Base-by-base conservation (phyloP, 306 rosid genomes). In the Delonix regia region DNA sequence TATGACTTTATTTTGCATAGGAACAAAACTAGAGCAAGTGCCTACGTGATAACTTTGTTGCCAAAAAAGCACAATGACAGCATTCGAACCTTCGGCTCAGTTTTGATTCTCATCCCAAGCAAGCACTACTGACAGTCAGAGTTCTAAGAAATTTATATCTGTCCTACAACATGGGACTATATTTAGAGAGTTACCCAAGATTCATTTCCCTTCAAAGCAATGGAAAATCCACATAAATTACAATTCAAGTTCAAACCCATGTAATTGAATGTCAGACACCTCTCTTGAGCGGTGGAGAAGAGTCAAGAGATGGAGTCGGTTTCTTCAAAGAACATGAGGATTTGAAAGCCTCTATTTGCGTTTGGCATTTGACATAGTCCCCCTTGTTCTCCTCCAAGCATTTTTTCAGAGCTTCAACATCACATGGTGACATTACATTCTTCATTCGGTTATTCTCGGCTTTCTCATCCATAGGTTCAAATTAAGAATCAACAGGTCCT, bases 351-450 rank as follows among this genome's bases (percentile, higher is more conserved):
- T 90, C 93, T 21, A 94, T 92, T 9, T 94, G 97, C 5, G 90
- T 73, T 59, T 88, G 93, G 71, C 98, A 92, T 87, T 94, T 94
- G 79, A 85, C 79, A 67, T 90, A 86, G 80, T 92, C 93, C 5
- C 97, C 97, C 4, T 90, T 90, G 83, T 87, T 92, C 84, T 92
- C 97, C 81, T 92, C 97, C 92, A 94, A 85, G 57, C 98, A 94
- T 74, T 89, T 94, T 82, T 78, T 88, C 15, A 94, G 85, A 66
- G 98, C 97, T 74, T 90, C 93, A 70, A 92, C 92, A 66, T 94
- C 93, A 76, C 97, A 94, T 10, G 93, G 51, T 38, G 93, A 82
- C 71, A 24, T 68, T 72, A 13, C 88, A 83, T 83, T 92, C 87
- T 74, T 85, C 85, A 55, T 75, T n/a, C 30, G 41, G 74, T 45